These are phyloP conservation scores for Rhizopogon salebrosus DNA, from an alignment of 768 basidiomycete species.

Conservation along the genomic window DNA sequence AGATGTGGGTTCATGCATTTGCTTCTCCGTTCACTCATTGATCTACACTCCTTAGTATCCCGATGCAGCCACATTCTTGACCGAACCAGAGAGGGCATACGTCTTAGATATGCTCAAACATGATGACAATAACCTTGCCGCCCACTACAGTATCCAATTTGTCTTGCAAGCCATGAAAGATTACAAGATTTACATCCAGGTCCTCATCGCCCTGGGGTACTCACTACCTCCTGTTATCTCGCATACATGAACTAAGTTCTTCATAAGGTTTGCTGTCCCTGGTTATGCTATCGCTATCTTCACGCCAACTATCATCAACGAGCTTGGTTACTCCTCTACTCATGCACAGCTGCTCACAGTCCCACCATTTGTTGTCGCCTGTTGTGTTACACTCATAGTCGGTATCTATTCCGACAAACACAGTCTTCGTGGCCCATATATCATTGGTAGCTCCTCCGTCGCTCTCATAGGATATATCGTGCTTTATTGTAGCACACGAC, in stretches of 20 bases:
- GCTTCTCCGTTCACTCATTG: not conserved
- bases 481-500: constrained; percentile 30
- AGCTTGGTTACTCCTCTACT: constrained; percentile 47
- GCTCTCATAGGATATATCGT: constrained; percentile 51
- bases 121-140: constrained; percentile 39
- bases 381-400: constrained; percentile 34
- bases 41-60: constrained; percentile 35
- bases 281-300: constrained; percentile 46
- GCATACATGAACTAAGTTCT: not conserved
- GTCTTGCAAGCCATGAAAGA: constrained; percentile 45
- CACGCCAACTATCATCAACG: constrained; percentile 44
- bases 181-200: constrained; percentile 33
- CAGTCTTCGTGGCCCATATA: constrained; percentile 43
- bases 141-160: constrained; percentile 39
- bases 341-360: constrained; percentile 44
- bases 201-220: constrained; percentile 37
- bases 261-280: constrained; percentile 36
- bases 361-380: constrained; percentile 44
- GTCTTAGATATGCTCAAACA: constrained; percentile 38
- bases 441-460: constrained; percentile 36
- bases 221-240: constrained; percentile 9
- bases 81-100: constrained; percentile 34
- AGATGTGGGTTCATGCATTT: constrained; percentile 31
- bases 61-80: constrained; percentile 54
- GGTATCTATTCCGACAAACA: constrained; percentile 39